phyloP scores from a whole-genome alignment of 257 asterid genomes.

The Solanum medicagineum region DNA sequence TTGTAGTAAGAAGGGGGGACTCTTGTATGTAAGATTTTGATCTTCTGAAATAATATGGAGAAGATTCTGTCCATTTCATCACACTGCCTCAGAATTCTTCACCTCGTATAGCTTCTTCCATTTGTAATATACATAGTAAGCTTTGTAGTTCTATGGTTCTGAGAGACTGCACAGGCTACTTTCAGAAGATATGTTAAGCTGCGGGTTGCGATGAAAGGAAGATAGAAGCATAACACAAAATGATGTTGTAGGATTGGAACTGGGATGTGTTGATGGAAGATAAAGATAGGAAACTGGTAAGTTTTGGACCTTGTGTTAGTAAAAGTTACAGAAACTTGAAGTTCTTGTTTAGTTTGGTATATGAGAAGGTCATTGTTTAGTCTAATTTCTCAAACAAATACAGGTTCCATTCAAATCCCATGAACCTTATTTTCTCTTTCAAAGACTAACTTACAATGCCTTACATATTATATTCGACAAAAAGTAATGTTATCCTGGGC shows the following conservation, averaged over 20 bases:
- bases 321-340: neutral
- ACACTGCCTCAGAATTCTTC: neutral
- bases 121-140: neutral
- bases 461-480: neutral
- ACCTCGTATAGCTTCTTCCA: neutral
- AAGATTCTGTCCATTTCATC: neutral
- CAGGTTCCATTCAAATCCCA: neutral
- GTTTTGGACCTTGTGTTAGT: neutral
- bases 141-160: neutral
- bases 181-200: neutral
- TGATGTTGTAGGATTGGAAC: neutral
- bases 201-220: neutral
- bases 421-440: neutral
- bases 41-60: neutral
- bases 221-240: neutral
- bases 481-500: neutral
- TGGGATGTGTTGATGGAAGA: neutral
- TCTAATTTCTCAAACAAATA: neutral
- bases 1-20: neutral
- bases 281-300: neutral
- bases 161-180: neutral
- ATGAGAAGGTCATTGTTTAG: neutral
- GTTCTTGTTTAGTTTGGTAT: neutral
- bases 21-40: neutral
- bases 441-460: neutral